These are phyloP conservation scores for Scleroderma citrinum DNA, from an alignment of 768 basidiomycete genomes.

Conservation along the genomic window DNA sequence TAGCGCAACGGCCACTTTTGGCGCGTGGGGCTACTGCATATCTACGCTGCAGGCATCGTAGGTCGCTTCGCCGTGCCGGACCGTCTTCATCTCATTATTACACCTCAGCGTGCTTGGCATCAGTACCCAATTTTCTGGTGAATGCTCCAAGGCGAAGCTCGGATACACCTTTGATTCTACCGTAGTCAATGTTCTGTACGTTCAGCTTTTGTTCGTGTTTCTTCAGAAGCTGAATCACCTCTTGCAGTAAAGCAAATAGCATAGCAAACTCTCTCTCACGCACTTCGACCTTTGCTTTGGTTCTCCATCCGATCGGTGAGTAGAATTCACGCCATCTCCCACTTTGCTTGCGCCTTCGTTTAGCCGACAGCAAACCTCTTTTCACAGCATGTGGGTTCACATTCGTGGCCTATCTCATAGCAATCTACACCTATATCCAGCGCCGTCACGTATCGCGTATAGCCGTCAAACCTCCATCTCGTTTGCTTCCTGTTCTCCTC, in stretches of 20 bases:
- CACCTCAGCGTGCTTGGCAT: constrained; percentile 37
- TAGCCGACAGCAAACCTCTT: not conserved
- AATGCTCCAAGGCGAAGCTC: constrained; percentile 43
- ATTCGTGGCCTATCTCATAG: constrained; percentile 40
- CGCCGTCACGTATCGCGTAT: not conserved
- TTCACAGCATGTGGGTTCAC: constrained; percentile 41
- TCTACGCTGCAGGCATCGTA: constrained; percentile 39
- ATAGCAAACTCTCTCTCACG: constrained; percentile 39
- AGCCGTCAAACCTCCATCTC: constrained; percentile 26
- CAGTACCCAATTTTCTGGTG: constrained; percentile 30
- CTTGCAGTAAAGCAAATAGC: constrained; percentile 28
- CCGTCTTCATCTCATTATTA: not conserved
- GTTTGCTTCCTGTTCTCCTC: constrained; percentile 15
- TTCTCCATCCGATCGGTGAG: constrained; percentile 51
- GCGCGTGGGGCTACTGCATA: constrained; percentile 62
- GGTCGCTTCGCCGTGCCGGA: not conserved
- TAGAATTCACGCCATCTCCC: not conserved
- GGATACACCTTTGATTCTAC: constrained; percentile 52
- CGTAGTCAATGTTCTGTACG: constrained; percentile 42
- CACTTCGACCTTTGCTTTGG: constrained; percentile 42
- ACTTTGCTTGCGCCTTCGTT: too few relatives aligned
- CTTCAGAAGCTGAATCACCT: constrained; percentile 5
- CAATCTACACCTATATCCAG: not conserved
- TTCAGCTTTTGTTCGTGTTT: constrained; percentile 5
- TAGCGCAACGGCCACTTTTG: constrained; percentile 40